These are phyloP conservation scores for Byssothecium circinans DNA, from an alignment of 2,329 filamentous ascomycete species.

Conservation along the genomic window DNA sequence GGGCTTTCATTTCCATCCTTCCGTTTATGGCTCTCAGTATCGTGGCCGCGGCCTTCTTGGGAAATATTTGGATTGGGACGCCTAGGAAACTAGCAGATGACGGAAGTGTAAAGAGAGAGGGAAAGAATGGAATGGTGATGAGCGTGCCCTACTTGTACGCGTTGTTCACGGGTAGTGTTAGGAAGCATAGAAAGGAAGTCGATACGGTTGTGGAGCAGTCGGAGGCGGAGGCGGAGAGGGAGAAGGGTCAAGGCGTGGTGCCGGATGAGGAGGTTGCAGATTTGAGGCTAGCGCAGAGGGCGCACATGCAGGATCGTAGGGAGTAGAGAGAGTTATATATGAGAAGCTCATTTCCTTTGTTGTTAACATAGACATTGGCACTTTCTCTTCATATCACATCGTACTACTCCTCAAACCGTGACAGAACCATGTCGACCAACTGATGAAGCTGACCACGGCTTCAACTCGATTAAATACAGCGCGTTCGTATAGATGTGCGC, in stretches of 20 bases:
- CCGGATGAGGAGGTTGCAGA: constrained; percentile 13
- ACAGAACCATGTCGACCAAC: too few species aligned
- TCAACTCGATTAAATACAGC: too few species aligned
- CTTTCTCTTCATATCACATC: too few species aligned
- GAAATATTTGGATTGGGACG: constrained; percentile 56
- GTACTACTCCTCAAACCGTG: too few species aligned
- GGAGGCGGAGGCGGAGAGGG: constrained; percentile 8
- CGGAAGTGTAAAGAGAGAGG: constrained; percentile 16
- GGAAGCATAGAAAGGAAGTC: constrained; percentile 16
- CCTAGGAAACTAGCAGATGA: constrained; percentile 28
- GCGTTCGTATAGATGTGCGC: too few species aligned
- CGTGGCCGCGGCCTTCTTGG: constrained; percentile 49
- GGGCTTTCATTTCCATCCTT: constrained; percentile 64
- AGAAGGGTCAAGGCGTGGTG: too few species aligned
- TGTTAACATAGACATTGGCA: too few species aligned
- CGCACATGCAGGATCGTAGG: constrained; percentile 1
- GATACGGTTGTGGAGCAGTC: constrained; percentile 16
- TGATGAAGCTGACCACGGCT: too few species aligned
- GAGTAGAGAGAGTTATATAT: neutral
- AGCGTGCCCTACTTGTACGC: constrained; percentile 21
- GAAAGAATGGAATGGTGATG: constrained; percentile 23
- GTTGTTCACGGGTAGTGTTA: constrained; percentile 13
- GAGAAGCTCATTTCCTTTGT: neutral
- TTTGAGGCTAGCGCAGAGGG: constrained; percentile 1
- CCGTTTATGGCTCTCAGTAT: constrained; percentile 59